These are phyloP conservation scores for Leccinum pseudoinsigne DNA, from an alignment of 1,284 basidiomycete species.

Conservation along the genomic window DNA sequence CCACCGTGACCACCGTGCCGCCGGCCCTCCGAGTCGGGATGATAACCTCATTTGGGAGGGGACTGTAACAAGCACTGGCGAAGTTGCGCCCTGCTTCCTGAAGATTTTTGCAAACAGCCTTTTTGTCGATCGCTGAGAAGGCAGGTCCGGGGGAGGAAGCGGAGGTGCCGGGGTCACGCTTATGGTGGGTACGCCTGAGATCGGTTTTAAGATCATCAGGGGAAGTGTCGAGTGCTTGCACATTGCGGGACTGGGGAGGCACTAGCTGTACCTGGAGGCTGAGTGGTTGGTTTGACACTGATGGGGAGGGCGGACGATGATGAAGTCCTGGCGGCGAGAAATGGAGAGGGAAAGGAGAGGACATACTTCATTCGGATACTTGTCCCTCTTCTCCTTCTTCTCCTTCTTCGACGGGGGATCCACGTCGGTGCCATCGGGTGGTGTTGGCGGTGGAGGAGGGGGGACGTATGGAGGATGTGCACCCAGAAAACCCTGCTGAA, in stretches of 20 bases:
- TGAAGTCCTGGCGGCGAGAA: conserved; percentile 63
- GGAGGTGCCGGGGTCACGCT: conserved; percentile 26
- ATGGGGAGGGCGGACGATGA: conserved; percentile 85
- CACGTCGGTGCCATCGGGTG: conserved; percentile 3
- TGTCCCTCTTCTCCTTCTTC: conserved; percentile 51
- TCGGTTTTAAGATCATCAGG: conserved; percentile 24
- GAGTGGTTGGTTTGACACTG: conserved; percentile 79
- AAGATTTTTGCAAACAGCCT: conserved; percentile 77
- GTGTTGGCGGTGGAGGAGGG: conserved; percentile 18
- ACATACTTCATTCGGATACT: conserved; percentile 55
- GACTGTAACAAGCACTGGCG: conserved; percentile 17
- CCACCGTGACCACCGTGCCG: conserved; percentile 27
- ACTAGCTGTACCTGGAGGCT: conserved; percentile 95
- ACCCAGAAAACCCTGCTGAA: conserved; percentile 35
- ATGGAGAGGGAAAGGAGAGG: conserved; percentile 7
- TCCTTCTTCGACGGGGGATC: conserved; percentile 32
- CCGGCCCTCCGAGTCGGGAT: conserved; percentile 16
- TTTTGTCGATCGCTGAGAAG: conserved; percentile 41
- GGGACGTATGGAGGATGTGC: conserved; percentile 22
- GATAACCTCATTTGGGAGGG: conserved; percentile 10
- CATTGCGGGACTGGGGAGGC: conserved; percentile 54
- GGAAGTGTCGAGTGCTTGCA: conserved; percentile 40
- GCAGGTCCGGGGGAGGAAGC: conserved; percentile 26
- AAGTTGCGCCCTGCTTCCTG: conserved; percentile 51
- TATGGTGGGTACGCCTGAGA: conserved; percentile 37